Conservation (phyloP, 495 filamentous ascomycete species). For the Xylaria telfairii region DNA sequence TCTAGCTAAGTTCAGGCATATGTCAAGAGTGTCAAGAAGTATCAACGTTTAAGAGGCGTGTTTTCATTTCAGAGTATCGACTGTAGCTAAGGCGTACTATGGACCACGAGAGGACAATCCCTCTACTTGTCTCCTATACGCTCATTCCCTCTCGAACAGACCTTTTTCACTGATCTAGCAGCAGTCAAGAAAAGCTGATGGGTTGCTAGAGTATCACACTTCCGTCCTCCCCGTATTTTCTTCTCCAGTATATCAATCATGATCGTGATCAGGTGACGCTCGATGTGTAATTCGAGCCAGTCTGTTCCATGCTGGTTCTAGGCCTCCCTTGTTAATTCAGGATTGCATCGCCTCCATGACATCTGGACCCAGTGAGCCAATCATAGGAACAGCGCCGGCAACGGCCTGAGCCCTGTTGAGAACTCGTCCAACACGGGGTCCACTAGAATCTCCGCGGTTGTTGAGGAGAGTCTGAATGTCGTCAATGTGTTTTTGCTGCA, state of each 20-base stretch:
- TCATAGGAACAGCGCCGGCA: constrained; percentile 27
- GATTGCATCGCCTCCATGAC: neutral
- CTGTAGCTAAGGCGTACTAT: neutral
- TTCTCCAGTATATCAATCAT: too few species aligned
- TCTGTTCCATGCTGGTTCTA: neutral
- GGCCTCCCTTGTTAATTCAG: neutral
- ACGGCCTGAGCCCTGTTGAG: constrained; percentile 27
- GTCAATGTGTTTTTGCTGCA: constrained; percentile 34
- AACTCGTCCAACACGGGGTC: constrained; percentile 28
- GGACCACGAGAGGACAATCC: neutral
- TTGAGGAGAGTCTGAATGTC: constrained; percentile 50
- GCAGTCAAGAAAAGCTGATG: too few species aligned
- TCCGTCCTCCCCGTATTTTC: too few species aligned
- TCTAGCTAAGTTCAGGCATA: neutral
- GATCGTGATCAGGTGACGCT: too few species aligned
- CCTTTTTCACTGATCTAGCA: too few species aligned
- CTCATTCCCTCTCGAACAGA: too few species aligned
- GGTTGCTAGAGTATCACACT: too few species aligned
- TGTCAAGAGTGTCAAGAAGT: neutral
- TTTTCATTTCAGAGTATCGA: neutral
- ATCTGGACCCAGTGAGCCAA: neutral
- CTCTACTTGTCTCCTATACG: too few species aligned
- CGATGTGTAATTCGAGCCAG: too few species aligned
- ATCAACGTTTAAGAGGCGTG: neutral
- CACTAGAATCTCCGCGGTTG: constrained; percentile 39